Percentiles rank a stretch among this genome's conserved stretches.
Conservation (phyloP, 495 filamentous ascomycete species). For the Daldinia caldariorum region DNA sequence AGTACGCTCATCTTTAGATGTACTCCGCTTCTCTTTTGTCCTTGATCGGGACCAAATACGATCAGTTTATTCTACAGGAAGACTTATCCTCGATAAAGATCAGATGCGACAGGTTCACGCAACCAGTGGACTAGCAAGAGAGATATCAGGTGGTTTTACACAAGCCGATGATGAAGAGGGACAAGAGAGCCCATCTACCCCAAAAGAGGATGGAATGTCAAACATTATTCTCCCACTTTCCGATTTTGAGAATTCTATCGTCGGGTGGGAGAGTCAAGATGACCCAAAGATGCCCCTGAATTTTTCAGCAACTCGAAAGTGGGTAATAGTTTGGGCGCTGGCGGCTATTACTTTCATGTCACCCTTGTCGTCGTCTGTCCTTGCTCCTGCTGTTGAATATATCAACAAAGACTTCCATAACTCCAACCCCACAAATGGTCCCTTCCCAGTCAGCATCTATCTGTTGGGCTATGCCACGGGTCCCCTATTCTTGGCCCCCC, state of each 20-base stretch:
- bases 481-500: conserved; percentile 63
- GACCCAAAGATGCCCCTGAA: conserved; percentile 81
- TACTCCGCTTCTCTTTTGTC: conserved; percentile 32
- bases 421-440: conserved; percentile 45
- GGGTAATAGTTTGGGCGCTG: conserved; percentile 67
- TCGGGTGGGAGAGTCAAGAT: conserved; percentile 70
- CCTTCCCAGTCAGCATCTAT: conserved; percentile 56
- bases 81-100: conserved; percentile 30
- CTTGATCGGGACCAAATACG: conserved; percentile 38
- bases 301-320: conserved; percentile 70
- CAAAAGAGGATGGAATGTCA: conserved; percentile 34
- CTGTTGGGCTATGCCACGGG: conserved; percentile 57
- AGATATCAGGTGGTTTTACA: neutral
- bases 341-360: conserved; percentile 67
- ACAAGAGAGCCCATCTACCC: conserved; percentile 20
- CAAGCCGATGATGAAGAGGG: conserved; percentile 16
- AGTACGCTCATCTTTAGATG: conserved; percentile 30
- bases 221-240: conserved; percentile 50
- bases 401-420: conserved; percentile 65
- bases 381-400: conserved; percentile 66
- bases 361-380: conserved; percentile 71
- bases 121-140: conserved; percentile 28
- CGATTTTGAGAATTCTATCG: conserved; percentile 57
- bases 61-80: conserved; percentile 36
- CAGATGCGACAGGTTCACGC: conserved; percentile 34